Evolutionary conservation across 495 filamentous ascomycete species (phyloP).

Genomic region (Arthonia radiata): DNA sequence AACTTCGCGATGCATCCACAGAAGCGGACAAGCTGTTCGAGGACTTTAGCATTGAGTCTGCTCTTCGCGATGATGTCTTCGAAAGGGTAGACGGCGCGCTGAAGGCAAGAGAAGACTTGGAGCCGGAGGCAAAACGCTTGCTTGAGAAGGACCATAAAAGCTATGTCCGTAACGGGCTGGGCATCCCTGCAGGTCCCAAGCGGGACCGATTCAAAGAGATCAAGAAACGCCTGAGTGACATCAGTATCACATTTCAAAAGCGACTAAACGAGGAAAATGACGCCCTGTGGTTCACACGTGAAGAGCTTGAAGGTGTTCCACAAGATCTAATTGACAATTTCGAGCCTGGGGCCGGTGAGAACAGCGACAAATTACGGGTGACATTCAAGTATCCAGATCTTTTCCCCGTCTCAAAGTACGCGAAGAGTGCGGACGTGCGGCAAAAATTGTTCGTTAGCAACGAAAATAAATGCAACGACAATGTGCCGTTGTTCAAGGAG

Average conservation of each 20-base stretch:
- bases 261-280: conserved; percentile 45
- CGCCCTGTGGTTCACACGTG: conserved; percentile 36
- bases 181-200: conserved; percentile 32
- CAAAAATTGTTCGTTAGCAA: conserved; percentile 32
- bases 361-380: conserved; percentile 35
- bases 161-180: conserved; percentile 37
- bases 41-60: conserved; percentile 37
- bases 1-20: conserved; percentile 44
- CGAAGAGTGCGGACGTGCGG: conserved; percentile 22
- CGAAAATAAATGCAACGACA: conserved; percentile 70
- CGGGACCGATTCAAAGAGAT: conserved; percentile 47
- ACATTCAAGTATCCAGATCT: conserved; percentile 49
- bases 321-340: conserved; percentile 28
- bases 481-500: conserved; percentile 67
- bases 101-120: conserved; percentile 31
- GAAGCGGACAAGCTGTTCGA: conserved; percentile 43
- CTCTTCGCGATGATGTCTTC: conserved; percentile 46
- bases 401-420: conserved; percentile 40
- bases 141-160: conserved; percentile 45
- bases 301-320: conserved; percentile 37
- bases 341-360: conserved; percentile 18
- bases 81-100: conserved; percentile 33
- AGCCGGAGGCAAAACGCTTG: conserved; percentile 35
- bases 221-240: conserved; percentile 40
- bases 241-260: conserved; percentile 42